Base-by-base conservation (phyloP, 768 basidiomycete genomes). In the Suillus ampliporus region DNA sequence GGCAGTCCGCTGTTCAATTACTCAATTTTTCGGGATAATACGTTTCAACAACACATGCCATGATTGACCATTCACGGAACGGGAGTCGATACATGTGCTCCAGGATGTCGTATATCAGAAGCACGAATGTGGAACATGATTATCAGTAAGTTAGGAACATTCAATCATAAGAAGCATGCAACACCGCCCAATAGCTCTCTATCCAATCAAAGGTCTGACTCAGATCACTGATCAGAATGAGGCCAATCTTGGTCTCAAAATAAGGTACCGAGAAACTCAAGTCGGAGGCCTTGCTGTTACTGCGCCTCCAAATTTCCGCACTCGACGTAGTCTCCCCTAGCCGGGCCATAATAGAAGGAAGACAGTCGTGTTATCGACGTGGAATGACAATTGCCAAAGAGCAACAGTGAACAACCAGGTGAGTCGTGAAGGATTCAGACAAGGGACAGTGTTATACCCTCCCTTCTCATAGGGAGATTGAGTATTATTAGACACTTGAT, bases 21-120 rank as follows among this genome's bases (percentile, higher is more conserved):
- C 47, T 60, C 34, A 43, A 43, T 31, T 28, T 65, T 72, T 63
- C 65, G 66, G 67, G 64, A 66, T 26, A 58, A 66, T 72, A 61
- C 66, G 64, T 65, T 61, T 64, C 35, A 52, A 52, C 41, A 65
- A 66, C 73, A 65, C 74, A 71, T 76, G 69, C 58, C 61, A 51
- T 35, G 43, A 58, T 21, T 56, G 61, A 57, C 50, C 53, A 58
- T 57, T 66, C 58, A 47, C 21, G 31, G 46, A 34, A 37, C n/a
- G 48, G 56, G 9, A 37, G 34, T 56, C 56, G 26, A 23, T 56
- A 46, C 63, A 56, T 61, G 50, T 64, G 56, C 46, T 52, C 48
- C 57, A 40, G 58, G n/a, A 23, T 41, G 23, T 61, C 57, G 60
- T 58, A 41, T 59, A 41, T 50, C 52, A 53, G 62, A 62, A 65